Percentiles rank a stretch among this genome's conserved stretches.
Conservation (phyloP, 495 filamentous ascomycete species). For the Cairneyella variabilis region DNA sequence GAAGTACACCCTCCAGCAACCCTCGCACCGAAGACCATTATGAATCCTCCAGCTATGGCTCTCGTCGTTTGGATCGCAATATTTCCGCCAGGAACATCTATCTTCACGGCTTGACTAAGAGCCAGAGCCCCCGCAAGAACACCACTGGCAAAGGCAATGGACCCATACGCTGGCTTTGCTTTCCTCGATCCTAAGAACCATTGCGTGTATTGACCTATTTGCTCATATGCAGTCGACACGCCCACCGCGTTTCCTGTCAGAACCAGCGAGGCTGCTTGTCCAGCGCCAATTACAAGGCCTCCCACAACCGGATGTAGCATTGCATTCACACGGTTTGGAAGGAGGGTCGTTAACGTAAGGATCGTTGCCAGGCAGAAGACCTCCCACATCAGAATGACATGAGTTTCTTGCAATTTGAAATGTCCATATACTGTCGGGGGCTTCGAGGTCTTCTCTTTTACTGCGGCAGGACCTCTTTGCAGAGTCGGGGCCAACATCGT, state of each 20-base stretch:
- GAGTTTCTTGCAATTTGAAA: neutral
- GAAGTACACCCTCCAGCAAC: neutral
- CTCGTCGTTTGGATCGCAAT: neutral
- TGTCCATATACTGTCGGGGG: neutral
- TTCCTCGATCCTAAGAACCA: neutral
- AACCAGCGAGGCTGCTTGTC: conserved; percentile 42
- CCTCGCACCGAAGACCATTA: neutral
- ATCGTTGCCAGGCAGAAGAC: neutral
- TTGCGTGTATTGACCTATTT: neutral
- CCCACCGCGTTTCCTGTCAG: conserved; percentile 20
- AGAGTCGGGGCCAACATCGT: neutral
- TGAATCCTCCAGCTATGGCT: neutral
- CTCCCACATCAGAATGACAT: neutral
- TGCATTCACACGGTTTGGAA: neutral
- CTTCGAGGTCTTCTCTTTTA: neutral
- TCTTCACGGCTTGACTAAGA: neutral
- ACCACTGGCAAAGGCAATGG: neutral
- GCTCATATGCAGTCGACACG: neutral
- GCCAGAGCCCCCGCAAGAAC: neutral
- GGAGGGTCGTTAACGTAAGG: neutral
- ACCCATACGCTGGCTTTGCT: neutral
- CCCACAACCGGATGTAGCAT: conserved; percentile 37
- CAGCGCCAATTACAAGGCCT: conserved; percentile 43
- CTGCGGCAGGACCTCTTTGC: neutral
- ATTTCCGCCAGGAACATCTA: neutral